Percentiles rank a stretch among this genome's conserved stretches.
These are phyloP conservation scores for Lasiodiplodia hormozganensis DNA, from an alignment of 2,329 filamentous ascomycete species.

Conservation along the genomic window DNA sequence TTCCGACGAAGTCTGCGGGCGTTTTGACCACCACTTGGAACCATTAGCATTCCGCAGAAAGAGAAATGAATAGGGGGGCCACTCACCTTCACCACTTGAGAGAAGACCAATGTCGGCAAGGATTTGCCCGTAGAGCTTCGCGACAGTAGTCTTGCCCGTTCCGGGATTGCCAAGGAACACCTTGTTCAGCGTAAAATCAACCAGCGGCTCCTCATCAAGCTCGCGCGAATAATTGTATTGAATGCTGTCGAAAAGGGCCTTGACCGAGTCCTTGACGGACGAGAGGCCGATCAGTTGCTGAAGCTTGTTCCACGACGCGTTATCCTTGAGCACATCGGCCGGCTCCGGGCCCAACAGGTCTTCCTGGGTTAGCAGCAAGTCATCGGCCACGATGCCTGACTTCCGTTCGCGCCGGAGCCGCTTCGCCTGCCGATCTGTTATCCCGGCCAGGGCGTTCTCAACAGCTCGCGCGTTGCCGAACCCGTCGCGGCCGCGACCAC, in stretches of 20 bases:
- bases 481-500: slow-evolving; percentile 67
- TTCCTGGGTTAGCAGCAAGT: slow-evolving; percentile 67
- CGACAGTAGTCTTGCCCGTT: slow-evolving; percentile 79
- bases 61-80: background rate
- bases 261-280: slow-evolving; percentile 68
- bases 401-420: slow-evolving; percentile 60
- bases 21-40: slow-evolving; percentile 70
- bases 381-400: slow-evolving; percentile 55
- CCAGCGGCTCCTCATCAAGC: slow-evolving; percentile 63
- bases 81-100: slow-evolving; percentile 70
- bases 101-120: slow-evolving; percentile 71
- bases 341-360: slow-evolving; percentile 77
- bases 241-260: slow-evolving; percentile 66
- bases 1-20: slow-evolving; percentile 75
- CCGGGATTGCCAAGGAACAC: slow-evolving; percentile 76
- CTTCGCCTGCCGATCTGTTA: slow-evolving; percentile 65
- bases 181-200: slow-evolving; percentile 70
- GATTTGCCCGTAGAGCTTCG: slow-evolving; percentile 74
- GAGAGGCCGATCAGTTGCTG: slow-evolving; percentile 65
- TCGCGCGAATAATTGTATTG: slow-evolving; percentile 71
- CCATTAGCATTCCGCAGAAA: background rate
- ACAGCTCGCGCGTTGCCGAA: slow-evolving; percentile 77
- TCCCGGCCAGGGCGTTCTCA: slow-evolving; percentile 65
- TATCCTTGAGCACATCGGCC: slow-evolving; percentile 57
- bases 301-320: slow-evolving; percentile 64